A percentile compares a stretch with the other conserved stretches of the same genome.
phyloP scores from a whole-genome alignment of 75 land plant species.

The Pinus taeda region DNA sequence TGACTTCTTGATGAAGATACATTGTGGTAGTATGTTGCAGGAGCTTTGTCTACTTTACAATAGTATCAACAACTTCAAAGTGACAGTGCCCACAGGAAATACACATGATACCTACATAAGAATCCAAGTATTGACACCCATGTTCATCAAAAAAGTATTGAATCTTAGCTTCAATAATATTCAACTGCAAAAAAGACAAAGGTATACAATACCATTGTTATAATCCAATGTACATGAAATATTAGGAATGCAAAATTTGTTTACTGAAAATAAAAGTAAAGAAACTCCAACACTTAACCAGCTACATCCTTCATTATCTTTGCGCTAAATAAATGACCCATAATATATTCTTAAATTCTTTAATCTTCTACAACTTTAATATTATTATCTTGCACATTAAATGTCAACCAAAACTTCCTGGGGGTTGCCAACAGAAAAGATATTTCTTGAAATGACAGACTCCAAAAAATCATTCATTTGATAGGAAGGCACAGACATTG shows the following conservation, averaged over 20 bases:
- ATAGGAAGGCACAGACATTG: no score
- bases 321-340: not conserved
- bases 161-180: constrained; percentile 85
- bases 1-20: constrained; percentile 76
- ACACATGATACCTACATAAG: constrained; percentile 89
- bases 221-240: no score
- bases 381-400: no score
- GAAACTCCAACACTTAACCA: not conserved
- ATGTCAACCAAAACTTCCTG: no score
- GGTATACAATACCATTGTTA: not conserved
- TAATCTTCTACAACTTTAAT: no score
- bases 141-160: constrained; percentile 87
- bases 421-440: no score
- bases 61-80: constrained; percentile 80
- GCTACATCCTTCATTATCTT: not conserved
- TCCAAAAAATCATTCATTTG: not conserved
- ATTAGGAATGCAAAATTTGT: not conserved
- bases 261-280: not conserved
- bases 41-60: constrained; percentile 61
- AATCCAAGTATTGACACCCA: constrained; percentile 87
- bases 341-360: not conserved
- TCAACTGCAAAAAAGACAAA: constrained; percentile 33
- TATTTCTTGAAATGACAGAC: no score
- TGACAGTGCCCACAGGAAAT: constrained; percentile 96
- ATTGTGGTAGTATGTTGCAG: constrained; percentile 84